Evolutionary conservation across 2,329 filamentous ascomycete genomes (phyloP).

Genomic region (Trichophyton equinum): DNA sequence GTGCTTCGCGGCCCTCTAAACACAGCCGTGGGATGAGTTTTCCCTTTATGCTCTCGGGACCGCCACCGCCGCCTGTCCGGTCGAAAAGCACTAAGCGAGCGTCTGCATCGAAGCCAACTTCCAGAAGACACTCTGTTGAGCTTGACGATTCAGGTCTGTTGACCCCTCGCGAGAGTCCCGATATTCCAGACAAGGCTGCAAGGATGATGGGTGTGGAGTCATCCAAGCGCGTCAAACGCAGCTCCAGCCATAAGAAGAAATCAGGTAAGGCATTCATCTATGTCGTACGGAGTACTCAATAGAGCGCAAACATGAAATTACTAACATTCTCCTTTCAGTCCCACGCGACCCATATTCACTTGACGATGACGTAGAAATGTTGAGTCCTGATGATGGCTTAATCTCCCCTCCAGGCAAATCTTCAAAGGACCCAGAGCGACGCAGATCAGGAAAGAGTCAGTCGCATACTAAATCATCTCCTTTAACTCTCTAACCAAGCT

Average conservation of each 20-base stretch:
- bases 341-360: conserved; percentile 48
- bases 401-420: neutral
- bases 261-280: conserved; percentile 1
- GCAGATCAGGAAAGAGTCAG: conserved; percentile 29
- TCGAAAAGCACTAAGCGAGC: conserved; percentile 54
- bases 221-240: conserved; percentile 35
- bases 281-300: neutral
- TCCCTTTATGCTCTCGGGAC: conserved; percentile 55
- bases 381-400: conserved; percentile 32
- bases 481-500: neutral
- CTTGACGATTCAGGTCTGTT: conserved; percentile 49
- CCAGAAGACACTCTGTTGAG: conserved; percentile 58
- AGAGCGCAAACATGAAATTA: neutral
- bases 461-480: neutral
- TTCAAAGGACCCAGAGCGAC: conserved; percentile 22
- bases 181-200: conserved; percentile 62
- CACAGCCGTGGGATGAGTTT: conserved; percentile 47
- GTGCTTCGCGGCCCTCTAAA: conserved; percentile 42
- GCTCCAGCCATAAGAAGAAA: conserved; percentile 15
- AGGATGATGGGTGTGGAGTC: conserved; percentile 55
- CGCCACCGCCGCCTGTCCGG: conserved; percentile 44
- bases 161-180: conserved; percentile 55
- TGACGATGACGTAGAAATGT: conserved; percentile 50
- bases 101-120: conserved; percentile 42
- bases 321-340: conserved; percentile 12